Evolutionary conservation across 2,329 filamentous ascomycete species (phyloP), one percentile per base, ranked within the genome.

Genomic region (Colletotrichum lini): DNA sequence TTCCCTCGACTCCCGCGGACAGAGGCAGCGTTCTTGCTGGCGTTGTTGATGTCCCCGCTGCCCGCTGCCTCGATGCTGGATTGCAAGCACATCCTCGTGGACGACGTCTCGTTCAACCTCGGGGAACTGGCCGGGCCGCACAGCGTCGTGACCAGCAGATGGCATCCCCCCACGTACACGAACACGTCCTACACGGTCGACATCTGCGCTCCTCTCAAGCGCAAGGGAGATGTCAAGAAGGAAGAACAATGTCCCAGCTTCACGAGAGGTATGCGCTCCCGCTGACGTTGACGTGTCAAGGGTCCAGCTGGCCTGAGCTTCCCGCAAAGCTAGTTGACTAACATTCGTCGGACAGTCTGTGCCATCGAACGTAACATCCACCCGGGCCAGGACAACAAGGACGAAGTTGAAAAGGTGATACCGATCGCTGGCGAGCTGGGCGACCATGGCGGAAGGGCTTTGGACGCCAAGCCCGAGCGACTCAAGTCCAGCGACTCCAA

Each of bases 141-240:
- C 79, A 89, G 90, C 0, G 90, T 94, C 47, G 86, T 94, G 65
- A 89, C 89, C 59, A 85, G 84, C 77, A 85, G 85, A 75, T 84
- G 86, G 73, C 81, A 86, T 44, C 86, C 86, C 23, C 86, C 84
- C 18, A 84, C 85, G 18, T 84, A 89, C 38, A 86, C 85, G 72
- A 96, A 96, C 80, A 94, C 91, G 35, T 96, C 94, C 53, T 97
- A 94, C 80, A 95, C 93, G 0, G 79, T 97, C 68, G 93, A 97
- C 77, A 86, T 97, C 59, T 97, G 94, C 83, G 82, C 85, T 63
- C 85, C 89, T 8, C 82, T 98, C 74, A 88, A 89, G 79, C 88
- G 89, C 78, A 87, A 86, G 60, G 89, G 88, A 53, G 88, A 88
- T 30, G 83, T 85, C 1, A 82, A 84, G 21, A 86, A 87, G 74